Conservation (phyloP, 352 stramenopile genomes). For the Globisporangium cederbergense region DNA sequence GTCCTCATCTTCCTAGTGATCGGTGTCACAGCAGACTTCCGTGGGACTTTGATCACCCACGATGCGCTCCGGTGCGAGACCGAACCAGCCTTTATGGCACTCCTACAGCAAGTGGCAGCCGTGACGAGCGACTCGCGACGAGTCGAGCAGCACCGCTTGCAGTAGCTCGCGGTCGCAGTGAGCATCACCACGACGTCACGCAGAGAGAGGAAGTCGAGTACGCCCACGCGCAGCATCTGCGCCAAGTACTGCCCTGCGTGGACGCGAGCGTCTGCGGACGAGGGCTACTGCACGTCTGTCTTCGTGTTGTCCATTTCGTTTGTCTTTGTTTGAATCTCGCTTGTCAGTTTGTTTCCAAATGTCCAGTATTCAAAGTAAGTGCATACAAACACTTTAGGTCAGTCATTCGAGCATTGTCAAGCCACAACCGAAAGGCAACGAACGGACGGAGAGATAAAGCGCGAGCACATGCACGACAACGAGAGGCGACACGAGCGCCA, state of each 20-base stretch:
- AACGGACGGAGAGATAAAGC: too few relatives aligned
- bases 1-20: constrained; percentile 2
- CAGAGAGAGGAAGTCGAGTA: constrained; percentile 8
- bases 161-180: neutral
- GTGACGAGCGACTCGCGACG: neutral
- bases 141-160: neutral
- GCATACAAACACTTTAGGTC: too few relatives aligned
- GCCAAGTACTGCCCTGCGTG: neutral
- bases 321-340: too few relatives aligned
- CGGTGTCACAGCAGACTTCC: neutral
- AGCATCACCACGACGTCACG: neutral
- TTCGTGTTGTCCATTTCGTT: too few relatives aligned
- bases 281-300: too few relatives aligned
- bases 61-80: neutral
- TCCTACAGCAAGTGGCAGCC: constrained; percentile 2
- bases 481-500: too few relatives aligned
- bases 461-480: too few relatives aligned
- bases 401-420: too few relatives aligned
- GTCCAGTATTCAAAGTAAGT: too few relatives aligned
- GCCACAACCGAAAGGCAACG: too few relatives aligned
- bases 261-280: neutral
- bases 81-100: constrained; percentile 6
- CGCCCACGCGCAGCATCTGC: neutral
- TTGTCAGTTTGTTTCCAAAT: too few relatives aligned
- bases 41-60: neutral